Evolutionary conservation across 345 rosid species (phyloP).

Genomic region (Arabis hirsuta): DNA sequence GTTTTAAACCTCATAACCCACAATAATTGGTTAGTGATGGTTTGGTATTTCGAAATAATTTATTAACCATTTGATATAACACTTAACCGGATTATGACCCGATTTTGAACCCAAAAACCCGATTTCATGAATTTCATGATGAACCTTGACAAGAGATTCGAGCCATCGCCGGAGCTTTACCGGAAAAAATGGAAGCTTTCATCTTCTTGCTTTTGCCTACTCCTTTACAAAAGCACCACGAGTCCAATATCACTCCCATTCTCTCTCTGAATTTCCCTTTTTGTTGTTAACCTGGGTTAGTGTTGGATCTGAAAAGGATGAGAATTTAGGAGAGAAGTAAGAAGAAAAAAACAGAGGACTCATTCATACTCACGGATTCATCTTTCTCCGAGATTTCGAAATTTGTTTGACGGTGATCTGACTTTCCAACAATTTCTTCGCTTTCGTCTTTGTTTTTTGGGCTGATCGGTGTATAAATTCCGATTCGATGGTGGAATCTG

Average conservation of each 20-base stretch:
- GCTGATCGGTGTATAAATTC: too few species aligned
- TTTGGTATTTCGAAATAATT: too few species aligned
- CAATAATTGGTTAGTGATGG: too few species aligned
- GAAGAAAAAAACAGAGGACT: conserved; percentile 33
- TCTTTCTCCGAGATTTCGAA: conserved; percentile 28
- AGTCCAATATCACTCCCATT: conserved; percentile 78
- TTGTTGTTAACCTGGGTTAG: neutral
- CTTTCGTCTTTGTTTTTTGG: neutral
- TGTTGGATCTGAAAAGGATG: conserved; percentile 51
- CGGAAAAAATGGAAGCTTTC: conserved; percentile 76
- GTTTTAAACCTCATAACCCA: too few species aligned
- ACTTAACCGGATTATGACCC: too few species aligned
- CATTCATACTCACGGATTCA: conserved; percentile 20
- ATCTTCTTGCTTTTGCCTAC: conserved; percentile 82
- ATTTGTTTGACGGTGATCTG: conserved; percentile 37
- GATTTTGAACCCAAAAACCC: too few species aligned
- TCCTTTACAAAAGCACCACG: conserved; percentile 95
- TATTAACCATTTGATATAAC: too few species aligned
- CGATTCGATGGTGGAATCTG: conserved; percentile 30
- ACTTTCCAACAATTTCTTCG: conserved; percentile 5
- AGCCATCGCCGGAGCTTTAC: conserved; percentile 64
- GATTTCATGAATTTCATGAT: too few species aligned
- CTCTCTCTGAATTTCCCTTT: neutral
- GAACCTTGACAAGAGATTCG: too few species aligned
- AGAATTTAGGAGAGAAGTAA: conserved; percentile 36